A percentile compares a stretch with the other conserved stretches of the same genome.
phyloP scores from a whole-genome alignment of 306 rosid genomes.

The Leucaena leucocephala region DNA sequence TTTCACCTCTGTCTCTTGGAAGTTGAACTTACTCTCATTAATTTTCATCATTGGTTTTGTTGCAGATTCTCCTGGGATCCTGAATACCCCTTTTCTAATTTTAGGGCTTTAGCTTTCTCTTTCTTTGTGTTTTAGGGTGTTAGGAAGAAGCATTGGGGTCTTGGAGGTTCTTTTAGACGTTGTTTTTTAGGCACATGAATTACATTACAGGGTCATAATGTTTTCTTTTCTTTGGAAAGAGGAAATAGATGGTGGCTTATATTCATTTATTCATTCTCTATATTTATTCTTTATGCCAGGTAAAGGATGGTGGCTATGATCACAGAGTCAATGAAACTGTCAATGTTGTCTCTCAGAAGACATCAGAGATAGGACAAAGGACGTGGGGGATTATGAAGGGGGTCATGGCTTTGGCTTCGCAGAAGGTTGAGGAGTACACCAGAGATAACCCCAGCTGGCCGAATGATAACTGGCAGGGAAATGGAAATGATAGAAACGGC shows the following conservation, averaged over 20 bases:
- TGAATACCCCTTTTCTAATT: constrained; percentile 5
- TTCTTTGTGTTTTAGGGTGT: neutral
- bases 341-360: constrained; percentile 88
- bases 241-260: constrained; percentile 20
- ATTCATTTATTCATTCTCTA: constrained; percentile 20
- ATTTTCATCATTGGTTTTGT: neutral
- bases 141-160: neutral
- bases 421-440: constrained; percentile 88
- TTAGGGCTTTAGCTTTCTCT: constrained; percentile 11
- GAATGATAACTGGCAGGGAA: constrained; percentile 62
- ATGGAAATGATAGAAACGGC: constrained; percentile 69
- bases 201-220: neutral
- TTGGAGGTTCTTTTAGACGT: constrained; percentile 10
- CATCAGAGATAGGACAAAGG: constrained; percentile 92
- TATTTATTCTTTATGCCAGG: constrained; percentile 50
- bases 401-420: constrained; percentile 96
- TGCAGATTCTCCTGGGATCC: constrained; percentile 23
- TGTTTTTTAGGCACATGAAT: neutral
- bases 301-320: constrained; percentile 95
- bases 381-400: constrained; percentile 99
- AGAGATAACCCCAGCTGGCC: constrained; percentile 67
- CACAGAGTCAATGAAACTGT: constrained; percentile 97
- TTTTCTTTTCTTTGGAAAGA: constrained; percentile 20
- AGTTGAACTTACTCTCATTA: neutral
- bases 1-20: neutral